Evolutionary conservation across 495 filamentous ascomycete genomes (phyloP).

Genomic region (Delitschia confertaspora): DNA sequence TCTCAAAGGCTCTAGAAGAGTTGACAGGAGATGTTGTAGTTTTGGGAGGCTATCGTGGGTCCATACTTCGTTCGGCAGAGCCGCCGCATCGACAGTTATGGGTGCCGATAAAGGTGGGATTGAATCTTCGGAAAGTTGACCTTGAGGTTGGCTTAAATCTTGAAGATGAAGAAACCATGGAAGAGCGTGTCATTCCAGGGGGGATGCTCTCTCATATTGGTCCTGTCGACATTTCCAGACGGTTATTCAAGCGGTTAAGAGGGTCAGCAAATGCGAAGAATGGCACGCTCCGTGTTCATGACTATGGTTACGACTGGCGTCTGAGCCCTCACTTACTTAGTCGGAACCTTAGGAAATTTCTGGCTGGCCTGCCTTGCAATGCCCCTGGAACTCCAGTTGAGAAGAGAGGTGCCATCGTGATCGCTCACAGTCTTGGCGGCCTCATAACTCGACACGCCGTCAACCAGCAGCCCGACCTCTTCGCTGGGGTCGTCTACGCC

Average conservation of each 20-base stretch:
- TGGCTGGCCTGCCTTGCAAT: constrained; percentile 71
- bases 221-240: constrained; percentile 78
- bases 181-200: constrained; percentile 66
- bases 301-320: constrained; percentile 96
- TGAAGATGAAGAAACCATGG: constrained; percentile 81
- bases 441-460: constrained; percentile 84
- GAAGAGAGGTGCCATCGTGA: constrained; percentile 63
- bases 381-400: constrained; percentile 39
- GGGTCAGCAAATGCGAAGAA: constrained; percentile 61
- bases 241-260: constrained; percentile 68
- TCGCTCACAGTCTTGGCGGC: constrained; percentile 85
- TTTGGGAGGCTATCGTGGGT: constrained; percentile 86
- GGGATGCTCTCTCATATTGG: constrained; percentile 88
- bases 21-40: constrained; percentile 80
- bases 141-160: constrained; percentile 75
- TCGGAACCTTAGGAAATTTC: constrained; percentile 55
- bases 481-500: constrained; percentile 78
- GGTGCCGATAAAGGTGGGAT: constrained; percentile 88
- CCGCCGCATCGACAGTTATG: constrained; percentile 75
- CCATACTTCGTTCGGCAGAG: constrained; percentile 75
- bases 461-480: constrained; percentile 78
- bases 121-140: constrained; percentile 88
- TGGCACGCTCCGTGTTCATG: constrained; percentile 67
- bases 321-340: constrained; percentile 74
- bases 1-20: constrained; percentile 58